Base-by-base conservation (phyloP, 169 alveolate species). In the Cryptosporidium viatorum region DNA sequence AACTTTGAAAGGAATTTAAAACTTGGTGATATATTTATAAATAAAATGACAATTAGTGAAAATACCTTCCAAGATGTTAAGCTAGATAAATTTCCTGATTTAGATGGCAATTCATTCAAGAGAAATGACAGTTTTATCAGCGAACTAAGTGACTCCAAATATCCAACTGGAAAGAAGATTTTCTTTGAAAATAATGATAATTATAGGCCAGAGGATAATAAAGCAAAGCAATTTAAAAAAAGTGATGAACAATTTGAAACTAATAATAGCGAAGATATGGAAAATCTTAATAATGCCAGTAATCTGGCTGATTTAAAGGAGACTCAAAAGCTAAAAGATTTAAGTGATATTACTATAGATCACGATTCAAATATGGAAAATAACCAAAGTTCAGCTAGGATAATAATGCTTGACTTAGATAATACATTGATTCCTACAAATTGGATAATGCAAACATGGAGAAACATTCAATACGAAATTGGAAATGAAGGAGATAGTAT, bases 361-460 rank as follows among this genome's bases (percentile, higher is more conserved):
- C 39, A n/a, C 39, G 85, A 73, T 14, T 73, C 23, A 18, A 52
- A 37, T 51, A 23, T 43, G 9, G 86, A 73, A 55, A 51, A 43
- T 59, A 45, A 6, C 31, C 70, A 41, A 35, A 71, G 10, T 26
- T 80, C 45, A 60, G 71, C 48, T 7, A 70, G 92, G 26, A 65
- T 91, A 55, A 75, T 91, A 35, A 75, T 91, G 84, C 70, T 91
- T 12, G 93, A 91, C 50, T 65, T 91, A 45, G 93, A 91, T 71
- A 91, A 91, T 52, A 91, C 93, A 50, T 67, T 91, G 70, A 91
- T 91, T 5, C 93, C 93, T 3, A 91, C 93, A 52, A 84, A 75
- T 59, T 91, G 93, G 93, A 91, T 91, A 26, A 91, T 91, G 93
- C 89, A 75, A 48, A 70, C 71, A 70, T 91, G 93, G 93, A 23